These are phyloP conservation scores for Hypoxylon rickii DNA, from an alignment of 495 filamentous ascomycete species.

Conservation along the genomic window DNA sequence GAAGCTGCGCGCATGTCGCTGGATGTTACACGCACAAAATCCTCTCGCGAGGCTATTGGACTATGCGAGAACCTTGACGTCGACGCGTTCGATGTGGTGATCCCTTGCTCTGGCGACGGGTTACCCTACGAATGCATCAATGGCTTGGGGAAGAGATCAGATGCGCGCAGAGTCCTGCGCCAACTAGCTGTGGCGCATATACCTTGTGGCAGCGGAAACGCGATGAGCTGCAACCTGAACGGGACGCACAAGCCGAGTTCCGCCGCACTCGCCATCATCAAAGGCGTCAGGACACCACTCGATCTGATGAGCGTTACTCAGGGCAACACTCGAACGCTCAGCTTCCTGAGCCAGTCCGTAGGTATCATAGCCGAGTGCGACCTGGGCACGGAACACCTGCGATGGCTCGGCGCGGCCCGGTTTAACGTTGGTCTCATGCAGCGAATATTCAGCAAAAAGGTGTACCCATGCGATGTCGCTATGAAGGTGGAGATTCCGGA, in stretches of 20 bases:
- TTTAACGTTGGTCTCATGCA: constrained; percentile 84
- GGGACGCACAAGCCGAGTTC: constrained; percentile 77
- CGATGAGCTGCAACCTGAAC: constrained; percentile 86
- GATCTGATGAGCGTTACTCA: constrained; percentile 91
- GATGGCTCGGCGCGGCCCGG: constrained; percentile 86
- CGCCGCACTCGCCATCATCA: constrained; percentile 80
- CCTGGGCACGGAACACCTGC: constrained; percentile 83
- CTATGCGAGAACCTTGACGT: constrained; percentile 81
- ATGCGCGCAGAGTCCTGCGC: constrained; percentile 73
- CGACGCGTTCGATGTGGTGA: constrained; percentile 77
- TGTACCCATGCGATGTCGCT: constrained; percentile 88
- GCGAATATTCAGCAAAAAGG: constrained; percentile 69
- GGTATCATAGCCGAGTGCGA: constrained; percentile 91
- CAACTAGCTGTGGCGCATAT: constrained; percentile 87
- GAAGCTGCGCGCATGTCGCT: constrained; percentile 78
- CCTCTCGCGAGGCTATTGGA: constrained; percentile 76
- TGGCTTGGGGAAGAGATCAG: constrained; percentile 73
- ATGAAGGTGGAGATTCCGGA: constrained; percentile 78
- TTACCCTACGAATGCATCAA: constrained; percentile 95
- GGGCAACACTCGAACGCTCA: constrained; percentile 68
- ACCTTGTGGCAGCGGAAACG: constrained; percentile 92
- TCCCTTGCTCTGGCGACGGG: constrained; percentile 92
- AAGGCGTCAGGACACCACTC: constrained; percentile 78
- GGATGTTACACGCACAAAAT: constrained; percentile 73
- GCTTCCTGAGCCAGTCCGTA: constrained; percentile 88